phyloP scores from a whole-genome alignment of 2,329 filamentous ascomycete species.

The Beauveria rudraprayagi region DNA sequence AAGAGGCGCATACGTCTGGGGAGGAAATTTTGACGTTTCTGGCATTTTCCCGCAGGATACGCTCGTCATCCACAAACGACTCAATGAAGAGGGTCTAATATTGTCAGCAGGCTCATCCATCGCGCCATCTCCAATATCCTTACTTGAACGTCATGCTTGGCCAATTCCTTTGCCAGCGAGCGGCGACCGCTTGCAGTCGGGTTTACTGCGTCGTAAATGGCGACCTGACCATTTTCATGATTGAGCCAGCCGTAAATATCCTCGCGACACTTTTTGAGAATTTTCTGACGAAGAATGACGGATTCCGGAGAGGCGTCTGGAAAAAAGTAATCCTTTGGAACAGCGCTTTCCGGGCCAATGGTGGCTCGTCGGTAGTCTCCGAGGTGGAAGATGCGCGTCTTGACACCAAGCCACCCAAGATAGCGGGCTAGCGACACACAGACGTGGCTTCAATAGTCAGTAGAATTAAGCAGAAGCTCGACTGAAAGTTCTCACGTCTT shows the following conservation, averaged over 20 bases:
- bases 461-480: background rate
- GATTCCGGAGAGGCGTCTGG: conserved; percentile 87
- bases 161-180: conserved; percentile 87
- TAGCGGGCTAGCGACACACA: conserved; percentile 94
- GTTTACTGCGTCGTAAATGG: conserved; percentile 97
- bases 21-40: conserved; percentile 96
- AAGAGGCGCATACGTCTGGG: conserved; percentile 62
- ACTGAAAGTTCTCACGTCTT: conserved; percentile 61
- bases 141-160: conserved; percentile 92
- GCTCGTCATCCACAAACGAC: conserved; percentile 86
- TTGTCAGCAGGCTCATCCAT: background rate
- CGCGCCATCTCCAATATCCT: background rate
- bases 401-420: conserved; percentile 93
- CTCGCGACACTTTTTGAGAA: conserved; percentile 92
- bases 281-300: conserved; percentile 92
- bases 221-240: conserved; percentile 94
- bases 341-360: conserved; percentile 70
- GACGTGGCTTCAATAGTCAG: conserved; percentile 58
- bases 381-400: conserved; percentile 94
- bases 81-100: conserved; percentile 90
- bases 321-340: conserved; percentile 97
- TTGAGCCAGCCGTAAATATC: conserved; percentile 96
- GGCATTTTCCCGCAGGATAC: conserved; percentile 92
- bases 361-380: conserved; percentile 94
- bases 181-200: conserved; percentile 74